Evolutionary conservation across 1,284 basidiomycete species (phyloP).

Genomic region (Fomitopsis pinicola): DNA sequence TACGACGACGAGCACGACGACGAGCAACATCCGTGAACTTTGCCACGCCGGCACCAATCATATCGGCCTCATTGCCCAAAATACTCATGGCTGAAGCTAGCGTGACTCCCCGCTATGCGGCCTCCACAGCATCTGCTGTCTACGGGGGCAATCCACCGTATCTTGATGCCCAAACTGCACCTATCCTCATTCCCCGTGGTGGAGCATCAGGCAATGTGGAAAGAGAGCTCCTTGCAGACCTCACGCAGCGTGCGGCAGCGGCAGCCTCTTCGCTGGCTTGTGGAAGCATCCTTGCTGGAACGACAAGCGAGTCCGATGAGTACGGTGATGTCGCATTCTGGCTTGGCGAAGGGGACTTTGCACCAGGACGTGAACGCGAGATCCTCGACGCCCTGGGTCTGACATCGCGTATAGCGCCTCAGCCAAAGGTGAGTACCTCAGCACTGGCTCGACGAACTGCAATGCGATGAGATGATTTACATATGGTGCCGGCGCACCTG

Average conservation of each 20-base stretch:
- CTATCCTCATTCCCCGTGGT: background rate
- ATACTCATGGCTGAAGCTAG: background rate
- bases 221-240: slow-evolving; percentile 18
- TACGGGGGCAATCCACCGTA: background rate
- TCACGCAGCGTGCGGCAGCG: slow-evolving; percentile 35
- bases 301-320: slow-evolving; percentile 51
- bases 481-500: background rate
- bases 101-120: background rate
- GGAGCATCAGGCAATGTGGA: background rate
- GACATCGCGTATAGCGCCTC: slow-evolving; percentile 1
- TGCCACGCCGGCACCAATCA: background rate
- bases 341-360: slow-evolving; percentile 36
- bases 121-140: background rate
- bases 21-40: background rate
- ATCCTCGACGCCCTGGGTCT: slow-evolving; percentile 21
- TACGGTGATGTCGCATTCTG: slow-evolving; percentile 48
- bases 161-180: background rate
- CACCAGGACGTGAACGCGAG: slow-evolving; percentile 18
- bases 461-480: background rate
- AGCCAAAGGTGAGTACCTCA: background rate
- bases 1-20: background rate
- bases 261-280: slow-evolving; percentile 36
- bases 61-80: background rate
- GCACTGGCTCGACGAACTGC: background rate
- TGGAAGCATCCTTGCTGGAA: slow-evolving; percentile 50